Percentiles rank a stretch among this genome's conserved stretches.
Conservation (phyloP, 2,329 filamentous ascomycete species). For the Paraphaeosphaeria sporulosa region DNA sequence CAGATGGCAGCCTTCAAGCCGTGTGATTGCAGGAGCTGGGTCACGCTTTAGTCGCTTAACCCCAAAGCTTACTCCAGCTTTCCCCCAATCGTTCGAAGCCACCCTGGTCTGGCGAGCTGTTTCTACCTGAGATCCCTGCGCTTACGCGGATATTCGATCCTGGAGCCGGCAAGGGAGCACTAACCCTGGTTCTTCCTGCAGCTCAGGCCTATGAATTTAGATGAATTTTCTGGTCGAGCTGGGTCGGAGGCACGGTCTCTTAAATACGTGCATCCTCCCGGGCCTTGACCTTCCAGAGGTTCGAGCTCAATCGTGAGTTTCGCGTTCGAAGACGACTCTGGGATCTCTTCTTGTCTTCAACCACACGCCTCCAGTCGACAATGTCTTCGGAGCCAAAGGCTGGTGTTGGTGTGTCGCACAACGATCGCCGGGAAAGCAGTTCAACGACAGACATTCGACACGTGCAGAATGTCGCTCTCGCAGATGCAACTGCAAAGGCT, state of each 20-base stretch:
- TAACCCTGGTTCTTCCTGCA: constrained; percentile 16
- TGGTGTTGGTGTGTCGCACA: constrained; percentile 21
- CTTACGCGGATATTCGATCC: constrained; percentile 24
- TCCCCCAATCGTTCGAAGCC: constrained; percentile 28
- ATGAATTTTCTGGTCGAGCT: constrained; percentile 16
- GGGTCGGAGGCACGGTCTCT: constrained; percentile 14
- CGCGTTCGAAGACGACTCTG: constrained; percentile 5
- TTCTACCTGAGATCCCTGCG: constrained; percentile 16
- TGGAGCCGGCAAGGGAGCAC: constrained; percentile 17
- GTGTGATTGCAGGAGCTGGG: constrained; percentile 22
- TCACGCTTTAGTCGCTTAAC: constrained; percentile 14
- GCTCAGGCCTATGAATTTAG: constrained; percentile 17
- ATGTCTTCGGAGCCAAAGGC: constrained; percentile 21
- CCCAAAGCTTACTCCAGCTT: constrained; percentile 18
- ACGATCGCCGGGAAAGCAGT: constrained; percentile 25
- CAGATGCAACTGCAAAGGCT: constrained; percentile 56
- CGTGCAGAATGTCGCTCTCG: constrained; percentile 55
- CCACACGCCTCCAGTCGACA: not conserved
- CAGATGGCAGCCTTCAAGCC: constrained; percentile 9
- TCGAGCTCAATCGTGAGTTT: constrained; percentile 25
- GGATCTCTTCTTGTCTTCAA: constrained; percentile 2
- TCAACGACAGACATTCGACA: constrained; percentile 32
- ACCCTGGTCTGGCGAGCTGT: constrained; percentile 20
- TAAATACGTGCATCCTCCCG: constrained; percentile 23
- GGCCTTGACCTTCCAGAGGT: constrained; percentile 14